Evolutionary conservation across 2,329 filamentous ascomycete species (phyloP).

Genomic region (Colletotrichum scovillei): DNA sequence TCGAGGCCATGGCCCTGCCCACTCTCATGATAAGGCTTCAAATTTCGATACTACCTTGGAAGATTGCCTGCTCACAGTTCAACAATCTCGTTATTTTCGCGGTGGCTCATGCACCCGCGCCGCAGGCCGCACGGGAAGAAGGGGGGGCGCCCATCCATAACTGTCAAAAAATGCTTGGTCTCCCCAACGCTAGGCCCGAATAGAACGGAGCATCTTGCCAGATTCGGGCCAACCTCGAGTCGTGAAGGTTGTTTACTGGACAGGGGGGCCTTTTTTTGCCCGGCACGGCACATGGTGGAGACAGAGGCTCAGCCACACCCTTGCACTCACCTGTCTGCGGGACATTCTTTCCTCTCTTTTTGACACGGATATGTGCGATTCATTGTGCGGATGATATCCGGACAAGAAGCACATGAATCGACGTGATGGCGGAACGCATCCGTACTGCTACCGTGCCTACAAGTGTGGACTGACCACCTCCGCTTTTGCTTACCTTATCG

Average conservation of each 20-base stretch:
- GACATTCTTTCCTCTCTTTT: background rate
- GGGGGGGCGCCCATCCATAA: background rate
- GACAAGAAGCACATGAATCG: background rate
- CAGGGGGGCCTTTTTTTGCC: background rate
- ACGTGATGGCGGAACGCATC: background rate
- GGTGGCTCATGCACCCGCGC: conserved; percentile 10
- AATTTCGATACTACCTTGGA: background rate
- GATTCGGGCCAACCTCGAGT: background rate
- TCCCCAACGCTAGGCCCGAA: background rate
- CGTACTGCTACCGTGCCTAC: background rate
- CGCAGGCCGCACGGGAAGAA: conserved; percentile 3
- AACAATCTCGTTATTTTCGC: background rate
- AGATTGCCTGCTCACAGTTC: background rate
- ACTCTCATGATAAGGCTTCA: background rate
- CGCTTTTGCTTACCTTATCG: background rate
- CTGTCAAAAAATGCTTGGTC: conserved; percentile 5
- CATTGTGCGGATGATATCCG: background rate
- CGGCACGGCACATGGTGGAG: background rate
- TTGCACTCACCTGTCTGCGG: background rate
- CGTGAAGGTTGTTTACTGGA: conserved; percentile 23
- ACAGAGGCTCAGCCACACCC: background rate
- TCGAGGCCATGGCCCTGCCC: background rate
- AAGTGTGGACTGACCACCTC: background rate
- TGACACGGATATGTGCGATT: background rate
- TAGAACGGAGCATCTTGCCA: background rate